Evolutionary conservation across 2,329 filamentous ascomycete species (phyloP), one percentile per base, ranked within the genome.

Genomic region (Dothistroma septosporum): DNA sequence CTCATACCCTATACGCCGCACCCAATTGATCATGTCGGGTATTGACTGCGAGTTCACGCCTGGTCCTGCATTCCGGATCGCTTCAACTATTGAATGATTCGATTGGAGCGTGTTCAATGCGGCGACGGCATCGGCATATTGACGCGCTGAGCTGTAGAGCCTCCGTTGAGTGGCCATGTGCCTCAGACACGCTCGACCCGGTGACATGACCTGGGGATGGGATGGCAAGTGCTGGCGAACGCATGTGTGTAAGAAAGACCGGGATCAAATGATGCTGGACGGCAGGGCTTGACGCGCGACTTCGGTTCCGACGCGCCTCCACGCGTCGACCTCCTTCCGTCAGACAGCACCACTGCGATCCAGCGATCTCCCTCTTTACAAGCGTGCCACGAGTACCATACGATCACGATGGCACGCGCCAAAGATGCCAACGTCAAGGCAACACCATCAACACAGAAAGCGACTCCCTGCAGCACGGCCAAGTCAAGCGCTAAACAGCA

Each of bases 11-110:
- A 90, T 86, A 63, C 88, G 88, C 50, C 77, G 79, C 65, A 90
- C 85, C 89, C 90, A 96, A 67, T 86, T 83, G 31, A 87, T 78
- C 83, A 94, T 93, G 74, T 96, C 91, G 0, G 90, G 89, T 54
- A 95, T 86, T 7, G 92, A 89, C 58, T 80, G 81, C 53, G 87
- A 81, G 71, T 96, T 95, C 77, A 90, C 86, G 31, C 82, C 83
- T 64, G 86, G 79, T 21, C 91, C 89, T 19, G 88, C 88, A 73
- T 90, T 90, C 58, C 86, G 83, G 55, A 94, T 87, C 55, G 88
- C 86, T 73, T 96, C 87, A 19, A 97, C 84, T 61, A 90, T 80
- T 44, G 87, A 83, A 68, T 87, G 88, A 74, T 96, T 96, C 58
- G 89, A 88, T 70, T 93, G 89, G 57, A 96, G 82, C 53, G 85